A percentile compares a stretch with the other conserved stretches of the same genome.
Evolutionary conservation across 139 green algal species (phyloP).

Genomic region (Coelastrella sp.): DNA sequence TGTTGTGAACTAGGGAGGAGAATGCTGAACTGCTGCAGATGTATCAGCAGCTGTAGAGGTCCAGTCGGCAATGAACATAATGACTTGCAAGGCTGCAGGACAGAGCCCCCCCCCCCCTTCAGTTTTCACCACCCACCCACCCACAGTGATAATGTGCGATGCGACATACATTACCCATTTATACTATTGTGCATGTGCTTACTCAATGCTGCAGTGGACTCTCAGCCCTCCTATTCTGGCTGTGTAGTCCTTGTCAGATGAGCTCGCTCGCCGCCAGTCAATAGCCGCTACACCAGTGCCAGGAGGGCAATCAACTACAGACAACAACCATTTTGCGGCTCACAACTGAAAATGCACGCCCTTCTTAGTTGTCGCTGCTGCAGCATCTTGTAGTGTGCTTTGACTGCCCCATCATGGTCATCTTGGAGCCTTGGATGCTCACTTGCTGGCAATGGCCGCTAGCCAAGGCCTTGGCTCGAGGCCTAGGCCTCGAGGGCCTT

Average conservation of each 20-base stretch:
- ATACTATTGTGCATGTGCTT: neutral
- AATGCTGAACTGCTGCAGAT: neutral
- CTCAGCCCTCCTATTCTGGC: constrained; percentile 10
- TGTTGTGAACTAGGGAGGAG: neutral
- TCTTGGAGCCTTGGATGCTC: too few species aligned
- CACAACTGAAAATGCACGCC: too few species aligned
- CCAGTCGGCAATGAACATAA: neutral
- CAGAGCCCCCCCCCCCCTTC: too few species aligned
- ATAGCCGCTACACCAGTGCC: constrained; percentile 23
- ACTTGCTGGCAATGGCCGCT: too few species aligned
- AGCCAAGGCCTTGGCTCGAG: too few species aligned
- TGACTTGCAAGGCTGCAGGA: neutral
- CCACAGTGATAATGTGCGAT: too few species aligned
- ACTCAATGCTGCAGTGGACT: constrained; percentile 33
- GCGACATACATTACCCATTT: neutral
- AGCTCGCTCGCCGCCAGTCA: constrained; percentile 9
- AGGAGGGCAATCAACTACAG: constrained; percentile 16
- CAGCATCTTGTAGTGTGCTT: too few species aligned
- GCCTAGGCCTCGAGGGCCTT: too few species aligned
- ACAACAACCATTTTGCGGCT: neutral
- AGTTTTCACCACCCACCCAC: neutral
- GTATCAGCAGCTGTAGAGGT: neutral
- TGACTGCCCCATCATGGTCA: too few species aligned
- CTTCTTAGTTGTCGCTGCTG: too few species aligned
- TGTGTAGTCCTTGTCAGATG: constrained; percentile 20